Conservation (phyloP, 225 moss, liverwort and hornwort genomes). For the Physcomitrellopsis africana region DNA sequence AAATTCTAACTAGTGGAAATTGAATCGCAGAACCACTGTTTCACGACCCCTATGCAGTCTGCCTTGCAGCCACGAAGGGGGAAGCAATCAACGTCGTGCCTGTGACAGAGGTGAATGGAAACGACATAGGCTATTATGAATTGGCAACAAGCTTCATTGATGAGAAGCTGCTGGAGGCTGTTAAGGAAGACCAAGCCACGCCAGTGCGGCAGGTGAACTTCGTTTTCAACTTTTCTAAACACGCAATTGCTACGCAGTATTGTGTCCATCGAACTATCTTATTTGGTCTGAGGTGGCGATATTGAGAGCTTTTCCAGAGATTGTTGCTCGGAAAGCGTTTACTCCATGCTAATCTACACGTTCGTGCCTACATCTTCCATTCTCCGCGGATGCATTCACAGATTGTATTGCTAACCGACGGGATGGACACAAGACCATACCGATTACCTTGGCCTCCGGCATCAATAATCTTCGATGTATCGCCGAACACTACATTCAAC, state of each 20-base stretch:
- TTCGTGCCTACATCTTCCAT: slow-evolving; percentile 4
- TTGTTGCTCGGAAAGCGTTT: not conserved
- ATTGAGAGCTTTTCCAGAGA: no score
- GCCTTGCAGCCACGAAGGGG: slow-evolving; percentile 33
- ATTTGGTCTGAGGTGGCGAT: not conserved
- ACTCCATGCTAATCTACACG: not conserved
- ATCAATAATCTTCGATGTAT: slow-evolving; percentile 65
- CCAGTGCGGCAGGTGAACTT: slow-evolving; percentile 71
- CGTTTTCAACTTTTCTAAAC: not conserved
- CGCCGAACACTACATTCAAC: slow-evolving; percentile 46
- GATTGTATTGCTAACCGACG: slow-evolving; percentile 81
- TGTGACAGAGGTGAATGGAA: slow-evolving; percentile 8
- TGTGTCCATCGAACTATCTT: not conserved
- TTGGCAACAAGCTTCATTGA: slow-evolving; percentile 66
- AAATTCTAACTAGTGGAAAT: not conserved
- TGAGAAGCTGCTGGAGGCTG: slow-evolving; percentile 52
- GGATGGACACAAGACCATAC: slow-evolving; percentile 75
- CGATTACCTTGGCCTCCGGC: slow-evolving; percentile 71
- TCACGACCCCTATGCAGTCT: slow-evolving; percentile 63
- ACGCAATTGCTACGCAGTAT: not conserved
- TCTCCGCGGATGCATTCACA: slow-evolving; percentile 27
- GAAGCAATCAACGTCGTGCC: not conserved
- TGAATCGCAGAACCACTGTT: slow-evolving; percentile 53
- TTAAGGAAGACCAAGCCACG: slow-evolving; percentile 38
- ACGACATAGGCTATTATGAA: slow-evolving; percentile 44